Conservation (phyloP, 495 filamentous ascomycete genomes). For the Cetradonia linearis region DNA sequence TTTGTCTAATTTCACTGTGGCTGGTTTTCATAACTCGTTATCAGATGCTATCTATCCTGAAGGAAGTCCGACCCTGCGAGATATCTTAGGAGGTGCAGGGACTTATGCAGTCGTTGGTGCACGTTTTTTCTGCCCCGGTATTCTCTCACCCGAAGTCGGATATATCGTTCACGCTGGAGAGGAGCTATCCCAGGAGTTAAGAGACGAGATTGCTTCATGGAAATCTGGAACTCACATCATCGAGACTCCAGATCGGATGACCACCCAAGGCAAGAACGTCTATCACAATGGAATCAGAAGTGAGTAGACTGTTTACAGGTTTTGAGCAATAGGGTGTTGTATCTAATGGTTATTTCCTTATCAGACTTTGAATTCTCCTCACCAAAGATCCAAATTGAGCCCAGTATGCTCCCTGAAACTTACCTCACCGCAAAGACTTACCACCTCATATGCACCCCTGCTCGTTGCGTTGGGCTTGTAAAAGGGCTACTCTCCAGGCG, state of each 20-base stretch:
- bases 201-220: conserved; percentile 56
- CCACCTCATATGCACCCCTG: conserved; percentile 78
- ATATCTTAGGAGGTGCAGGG: conserved; percentile 79
- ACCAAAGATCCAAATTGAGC: conserved; percentile 68
- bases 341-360: conserved; percentile 23
- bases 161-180: conserved; percentile 86
- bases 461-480: conserved; percentile 65
- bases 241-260: conserved; percentile 54
- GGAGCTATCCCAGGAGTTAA: conserved; percentile 67
- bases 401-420: conserved; percentile 42
- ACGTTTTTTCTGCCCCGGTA: conserved; percentile 58
- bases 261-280: conserved; percentile 86
- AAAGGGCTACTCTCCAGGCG: conserved; percentile 46
- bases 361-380: conserved; percentile 79
- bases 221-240: conserved; percentile 60
- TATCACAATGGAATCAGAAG: conserved; percentile 55
- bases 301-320: conserved; percentile 22
- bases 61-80: conserved; percentile 45
- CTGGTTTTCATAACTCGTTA: neutral
- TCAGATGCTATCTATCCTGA: conserved; percentile 65
- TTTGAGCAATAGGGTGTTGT: neutral
- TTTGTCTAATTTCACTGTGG: conserved; percentile 12
- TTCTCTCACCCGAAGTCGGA: conserved; percentile 45
- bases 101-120: conserved; percentile 81
- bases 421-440: conserved; percentile 65